phyloP scores from a whole-genome alignment of 202 grass and related monocot genomes.

The Schoenoplectus triqueter region DNA sequence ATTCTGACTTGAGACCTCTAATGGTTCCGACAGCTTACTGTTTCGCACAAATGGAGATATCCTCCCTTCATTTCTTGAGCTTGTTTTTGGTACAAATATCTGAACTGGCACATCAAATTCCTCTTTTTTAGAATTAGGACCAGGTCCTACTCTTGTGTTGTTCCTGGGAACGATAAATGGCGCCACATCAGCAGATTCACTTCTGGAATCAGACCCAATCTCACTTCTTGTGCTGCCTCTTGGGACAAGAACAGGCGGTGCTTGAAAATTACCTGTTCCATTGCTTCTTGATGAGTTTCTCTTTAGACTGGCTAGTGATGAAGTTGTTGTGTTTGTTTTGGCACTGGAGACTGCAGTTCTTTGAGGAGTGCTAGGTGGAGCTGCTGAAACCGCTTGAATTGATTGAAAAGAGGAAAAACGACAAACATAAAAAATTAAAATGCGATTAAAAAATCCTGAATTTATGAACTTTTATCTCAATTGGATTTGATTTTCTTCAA shows the following conservation, averaged over 20 bases:
- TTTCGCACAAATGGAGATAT: constrained; percentile 42
- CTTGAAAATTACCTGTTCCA: constrained; percentile 59
- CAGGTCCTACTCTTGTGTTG: constrained; percentile 62
- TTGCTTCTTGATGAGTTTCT: constrained; percentile 73
- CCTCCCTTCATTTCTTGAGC: constrained; percentile 38
- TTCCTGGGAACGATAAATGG: constrained; percentile 55
- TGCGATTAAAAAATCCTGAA: constrained; percentile 15
- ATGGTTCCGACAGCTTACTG: constrained; percentile 63
- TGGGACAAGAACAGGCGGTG: constrained; percentile 73
- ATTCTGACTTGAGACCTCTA: constrained; percentile 64
- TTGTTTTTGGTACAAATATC: constrained; percentile 33
- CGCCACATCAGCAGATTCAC: constrained; percentile 65
- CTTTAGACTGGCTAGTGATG: constrained; percentile 55
- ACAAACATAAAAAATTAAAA: constrained; percentile 40
- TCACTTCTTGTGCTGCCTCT: constrained; percentile 78
- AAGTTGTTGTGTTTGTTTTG: constrained; percentile 55
- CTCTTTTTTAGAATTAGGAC: constrained; percentile 76
- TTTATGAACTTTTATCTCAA: constrained; percentile 8
- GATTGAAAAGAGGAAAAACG: constrained; percentile 38
- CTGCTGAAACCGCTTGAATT: constrained; percentile 59
- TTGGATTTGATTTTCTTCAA: constrained; percentile 16
- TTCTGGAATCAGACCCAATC: constrained; percentile 60
- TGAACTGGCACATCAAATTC: constrained; percentile 41
- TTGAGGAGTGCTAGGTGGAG: constrained; percentile 67
- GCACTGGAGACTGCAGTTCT: constrained; percentile 53